Evolutionary conservation across 345 rosid genomes (phyloP), one percentile per base, ranked within the genome.

Genomic region (Gossypium arboreum): DNA sequence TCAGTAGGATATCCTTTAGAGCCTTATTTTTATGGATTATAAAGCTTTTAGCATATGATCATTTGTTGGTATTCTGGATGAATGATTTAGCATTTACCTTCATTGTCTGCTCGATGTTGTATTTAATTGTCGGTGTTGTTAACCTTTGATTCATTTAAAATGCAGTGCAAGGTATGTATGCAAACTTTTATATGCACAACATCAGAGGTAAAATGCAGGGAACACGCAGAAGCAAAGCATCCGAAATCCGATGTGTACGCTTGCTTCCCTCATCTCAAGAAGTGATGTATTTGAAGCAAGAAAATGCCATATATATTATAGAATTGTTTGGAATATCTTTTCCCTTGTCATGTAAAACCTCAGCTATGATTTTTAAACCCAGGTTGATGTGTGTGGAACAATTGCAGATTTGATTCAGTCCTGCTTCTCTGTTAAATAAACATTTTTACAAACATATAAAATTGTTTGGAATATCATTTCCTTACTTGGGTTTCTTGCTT

Each of bases 161-260:
- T 82, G 82, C 88, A 89, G 88, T 89, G 91, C 84, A 85, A 87
- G 81, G 84, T 84, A 71, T 89, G 91, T 79, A 89, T 89, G 88
- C 93, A 89, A 79, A 86, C 91, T 22, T 87, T 89, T 79, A 87
- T 86, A 39, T 86, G 91, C 75, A 87, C 93, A 29, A 89, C 91
- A 12, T 81, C 90, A 3, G 91, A 87, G 83, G 91, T 86, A 78
- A 87, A 89, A 78, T 84, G 93, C 79, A 79, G 83, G 79, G 91
- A 87, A 24, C 91, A 87, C 73, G 91, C 91, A 2, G 93, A 89
- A 71, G 88, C 88, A 2, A 86, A 89, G 79, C 91, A 82, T 80
- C 89, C 90, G 0, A 86, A 86, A 57, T 79, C 85, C 48, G 88
- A 86, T 39, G 24, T 83, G 20, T 15, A 20, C 7, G 41, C 77